Base-by-base conservation (phyloP, 2,329 filamentous ascomycete species). In the Colletotrichum australisinense region DNA sequence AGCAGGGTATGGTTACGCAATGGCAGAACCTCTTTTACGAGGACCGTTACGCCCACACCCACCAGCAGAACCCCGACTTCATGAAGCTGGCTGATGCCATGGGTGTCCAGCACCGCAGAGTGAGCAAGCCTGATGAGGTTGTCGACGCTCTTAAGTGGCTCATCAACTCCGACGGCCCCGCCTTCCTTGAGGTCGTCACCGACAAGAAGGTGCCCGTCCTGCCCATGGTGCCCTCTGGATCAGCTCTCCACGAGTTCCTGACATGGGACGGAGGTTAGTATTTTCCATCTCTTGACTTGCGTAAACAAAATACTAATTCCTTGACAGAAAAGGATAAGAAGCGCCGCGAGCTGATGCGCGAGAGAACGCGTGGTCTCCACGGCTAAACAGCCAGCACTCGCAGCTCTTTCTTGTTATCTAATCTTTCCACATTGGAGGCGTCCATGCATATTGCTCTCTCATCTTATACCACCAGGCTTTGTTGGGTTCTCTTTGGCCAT, bases 1-100 rank as follows among this genome's bases (percentile, higher is more conserved):
- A 98, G 85, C 96, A 98, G 85, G 96, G 96, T 67, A 98, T 98
- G 96, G 95, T 98, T 56, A 98, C 95, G 1, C 96, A 98, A 86
- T 98, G 96, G 96, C 96, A 98, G 85, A 95, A 95, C 79, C 91
- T 98, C 76, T 98, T 98, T 86, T 98, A 97, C 86, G 93, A 98
- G 83, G 95, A 98, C 81, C 92, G 96, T 78, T 98, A 92, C 79
- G 89, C 95, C 46, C 95, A 98, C 83, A 98, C 96, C 0, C 96
- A 98, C 83, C 95, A 98, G 86, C 89, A 91, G 81, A 98, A 98
- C 84, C 95, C 96, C n/a, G 92, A 98, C 82, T 98, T 98, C 81
- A 94, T 96, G 84, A 98, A 97, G 87, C 88, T 98, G 59, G 91
- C 94, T 42, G 94, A 98, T 76, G 93, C 96, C 26, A 98, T 98